Evolutionary conservation across 257 asterid genomes (phyloP), one percentile per base, ranked within the genome.

Genomic region (Datura wrightii): DNA sequence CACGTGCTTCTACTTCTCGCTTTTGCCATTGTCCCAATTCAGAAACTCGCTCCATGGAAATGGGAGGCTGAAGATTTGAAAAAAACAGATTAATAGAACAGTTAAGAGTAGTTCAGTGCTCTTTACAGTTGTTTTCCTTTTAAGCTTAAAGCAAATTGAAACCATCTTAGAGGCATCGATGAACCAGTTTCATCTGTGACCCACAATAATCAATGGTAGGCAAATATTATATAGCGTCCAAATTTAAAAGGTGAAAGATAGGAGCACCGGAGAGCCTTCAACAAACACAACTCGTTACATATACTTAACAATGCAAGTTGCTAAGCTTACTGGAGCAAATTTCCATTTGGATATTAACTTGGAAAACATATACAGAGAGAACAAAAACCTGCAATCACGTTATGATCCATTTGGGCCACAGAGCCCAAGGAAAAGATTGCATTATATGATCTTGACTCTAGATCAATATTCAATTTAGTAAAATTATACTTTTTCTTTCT

Each of bases 1-100:
- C 99, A 5, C 90, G 82, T 82, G 89, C 97, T 86, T 92, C 92
- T 5, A 95, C 80, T 63, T 92, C 95, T 82, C 84, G 87, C 85
- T 72, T 89, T 79, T 90, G 91, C 98, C 98, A 94, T 80, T 87
- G 85, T 15, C 98, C 99, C 83, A 95, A 60, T 86, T 94, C 98
- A 66, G 90, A 84, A 86, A 89, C 92, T 52, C 94, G 90, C 3
- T 87, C 97, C 24, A 48, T 81, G 44, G 94, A 91, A 53, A 87
- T 24, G 13, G 99, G 99, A 58, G 97, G 98, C 99, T 96, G 92
- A 90, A 88, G 13, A 79, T 66, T 16, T 24, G 31, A 66, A 54
- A 15, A 84, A 46, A 24, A 63, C 31, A 24, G 31, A 56, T 39
- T 39, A 59, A 56, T 6, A 82, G 65, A 24, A 65, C 18, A 48